A percentile compares a stretch with the other conserved stretches of the same genome.
Conservation (phyloP, 805 yeast species). For the Ogataea minuta region DNA sequence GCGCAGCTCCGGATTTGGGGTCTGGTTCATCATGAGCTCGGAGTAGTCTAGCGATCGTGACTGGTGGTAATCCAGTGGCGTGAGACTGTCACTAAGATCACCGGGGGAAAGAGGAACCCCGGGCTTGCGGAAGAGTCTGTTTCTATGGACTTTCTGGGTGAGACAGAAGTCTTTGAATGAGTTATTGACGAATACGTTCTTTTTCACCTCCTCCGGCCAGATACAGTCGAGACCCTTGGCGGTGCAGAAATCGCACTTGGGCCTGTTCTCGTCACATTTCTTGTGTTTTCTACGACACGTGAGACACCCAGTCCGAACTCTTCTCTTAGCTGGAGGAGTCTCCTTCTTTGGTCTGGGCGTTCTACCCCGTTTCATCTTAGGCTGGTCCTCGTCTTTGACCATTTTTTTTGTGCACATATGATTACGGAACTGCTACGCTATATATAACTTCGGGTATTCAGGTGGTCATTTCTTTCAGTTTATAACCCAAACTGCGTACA, state of each 20-base stretch:
- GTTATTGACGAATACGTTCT: slow-evolving; percentile 29
- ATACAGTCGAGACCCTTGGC: slow-evolving; percentile 37
- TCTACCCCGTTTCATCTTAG: slow-evolving; percentile 18
- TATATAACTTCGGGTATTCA: background rate
- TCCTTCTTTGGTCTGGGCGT: slow-evolving; percentile 25
- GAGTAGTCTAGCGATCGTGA: slow-evolving; percentile 21
- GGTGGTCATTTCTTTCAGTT: slow-evolving; percentile 7
- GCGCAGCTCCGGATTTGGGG: slow-evolving; percentile 7
- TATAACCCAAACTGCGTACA: slow-evolving; percentile 10
- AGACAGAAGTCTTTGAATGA: slow-evolving; percentile 28
- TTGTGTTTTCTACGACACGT: slow-evolving; percentile 53
- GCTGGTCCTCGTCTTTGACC: slow-evolving; percentile 8
- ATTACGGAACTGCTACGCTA: background rate
- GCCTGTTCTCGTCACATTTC: slow-evolving; percentile 55
- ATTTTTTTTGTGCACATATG: slow-evolving; percentile 1
- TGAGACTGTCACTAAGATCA: slow-evolving; percentile 9
- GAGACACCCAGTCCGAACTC: slow-evolving; percentile 46
- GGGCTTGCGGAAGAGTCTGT: slow-evolving; percentile 7
- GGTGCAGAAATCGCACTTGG: slow-evolving; percentile 48
- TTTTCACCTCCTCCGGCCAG: slow-evolving; percentile 36
- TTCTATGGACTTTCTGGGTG: slow-evolving; percentile 12
- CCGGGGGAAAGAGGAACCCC: slow-evolving; percentile 3
- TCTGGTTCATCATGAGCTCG: slow-evolving; percentile 11
- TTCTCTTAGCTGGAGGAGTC: slow-evolving; percentile 35
- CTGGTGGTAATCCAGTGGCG: slow-evolving; percentile 19